A percentile compares a stretch with the other conserved stretches of the same genome.
phyloP scores from a whole-genome alignment of 352 stramenopile species.

The Plasmopara muralis region DNA sequence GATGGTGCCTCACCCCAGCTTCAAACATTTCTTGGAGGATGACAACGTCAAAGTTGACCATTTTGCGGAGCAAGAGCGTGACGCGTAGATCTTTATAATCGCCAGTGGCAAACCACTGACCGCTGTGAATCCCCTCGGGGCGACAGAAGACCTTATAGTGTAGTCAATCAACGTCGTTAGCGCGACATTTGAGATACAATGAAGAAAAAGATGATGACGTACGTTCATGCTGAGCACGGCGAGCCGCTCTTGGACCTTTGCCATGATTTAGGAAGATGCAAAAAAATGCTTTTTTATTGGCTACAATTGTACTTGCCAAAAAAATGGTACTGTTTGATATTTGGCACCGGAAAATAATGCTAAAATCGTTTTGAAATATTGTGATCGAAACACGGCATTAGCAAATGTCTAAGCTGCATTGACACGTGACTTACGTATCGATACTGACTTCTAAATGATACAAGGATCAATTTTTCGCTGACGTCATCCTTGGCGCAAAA shows the following conservation, averaged over 20 bases:
- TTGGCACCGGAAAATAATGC: too few species aligned
- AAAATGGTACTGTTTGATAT: too few species aligned
- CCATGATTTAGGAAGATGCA: slow-evolving; percentile 6
- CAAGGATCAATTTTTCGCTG: too few species aligned
- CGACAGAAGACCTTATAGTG: slow-evolving; percentile 59
- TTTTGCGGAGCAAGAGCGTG: slow-evolving; percentile 63
- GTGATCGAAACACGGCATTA: too few species aligned
- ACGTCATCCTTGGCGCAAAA: too few species aligned
- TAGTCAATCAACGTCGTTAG: slow-evolving; percentile 7
- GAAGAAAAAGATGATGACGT: slow-evolving; percentile 7
- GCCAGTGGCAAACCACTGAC: slow-evolving; percentile 56
- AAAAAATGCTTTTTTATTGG: too few species aligned
- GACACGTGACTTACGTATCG: too few species aligned
- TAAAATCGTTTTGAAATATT: too few species aligned
- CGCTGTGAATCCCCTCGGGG: slow-evolving; percentile 70
- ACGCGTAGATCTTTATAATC: slow-evolving; percentile 72
- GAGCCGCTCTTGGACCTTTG: slow-evolving; percentile 39
- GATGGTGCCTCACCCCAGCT: slow-evolving; percentile 42
- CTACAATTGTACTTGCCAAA: too few species aligned
- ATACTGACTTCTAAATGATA: too few species aligned
- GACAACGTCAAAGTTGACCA: slow-evolving; percentile 63
- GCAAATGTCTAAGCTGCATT: too few species aligned
- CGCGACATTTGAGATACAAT: background rate
- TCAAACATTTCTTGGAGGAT: slow-evolving; percentile 82
- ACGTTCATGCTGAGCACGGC: slow-evolving; percentile 69